Percentiles rank a stretch among this genome's conserved stretches.
Evolutionary conservation across 2,329 filamentous ascomycete genomes (phyloP).

Genomic region (Gliomastix tumulicola): DNA sequence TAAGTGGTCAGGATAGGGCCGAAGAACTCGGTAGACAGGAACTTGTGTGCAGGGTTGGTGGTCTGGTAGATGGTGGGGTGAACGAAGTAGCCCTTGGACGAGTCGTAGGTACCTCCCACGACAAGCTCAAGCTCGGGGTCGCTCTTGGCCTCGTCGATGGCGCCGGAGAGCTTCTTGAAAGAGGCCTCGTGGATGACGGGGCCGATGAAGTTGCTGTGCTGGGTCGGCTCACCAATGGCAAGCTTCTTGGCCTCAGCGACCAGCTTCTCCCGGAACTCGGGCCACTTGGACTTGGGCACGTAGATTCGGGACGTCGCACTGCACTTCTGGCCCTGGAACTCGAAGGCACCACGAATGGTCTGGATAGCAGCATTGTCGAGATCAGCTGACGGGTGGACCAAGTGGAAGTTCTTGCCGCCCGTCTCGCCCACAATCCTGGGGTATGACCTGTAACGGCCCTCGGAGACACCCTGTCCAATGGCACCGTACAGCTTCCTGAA

Average conservation of each 20-base stretch:
- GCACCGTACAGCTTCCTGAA: constrained; percentile 85
- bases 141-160: constrained; percentile 73
- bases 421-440: constrained; percentile 87
- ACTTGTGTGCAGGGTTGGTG: constrained; percentile 64
- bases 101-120: constrained; percentile 70
- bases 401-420: constrained; percentile 89
- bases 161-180: constrained; percentile 72
- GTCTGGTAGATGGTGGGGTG: constrained; percentile 77
- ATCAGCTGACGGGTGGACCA: constrained; percentile 72
- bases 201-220: constrained; percentile 75
- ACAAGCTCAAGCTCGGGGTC: constrained; percentile 68
- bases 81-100: constrained; percentile 74
- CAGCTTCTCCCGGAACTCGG: constrained; percentile 61
- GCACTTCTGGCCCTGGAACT: constrained; percentile 90
- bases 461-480: constrained; percentile 74
- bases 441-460: constrained; percentile 78
- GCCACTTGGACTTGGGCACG: constrained; percentile 68
- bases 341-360: constrained; percentile 80
- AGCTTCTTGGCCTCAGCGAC: constrained; percentile 63
- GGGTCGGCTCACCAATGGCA: constrained; percentile 60
- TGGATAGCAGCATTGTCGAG: constrained; percentile 72
- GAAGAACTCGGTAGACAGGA: constrained; percentile 75
- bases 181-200: constrained; percentile 78
- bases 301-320: constrained; percentile 77
- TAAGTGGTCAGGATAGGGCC: constrained; percentile 70